Evolutionary conservation across 148 eudicot species (phyloP).

Genomic region (Diospyros kaki): DNA sequence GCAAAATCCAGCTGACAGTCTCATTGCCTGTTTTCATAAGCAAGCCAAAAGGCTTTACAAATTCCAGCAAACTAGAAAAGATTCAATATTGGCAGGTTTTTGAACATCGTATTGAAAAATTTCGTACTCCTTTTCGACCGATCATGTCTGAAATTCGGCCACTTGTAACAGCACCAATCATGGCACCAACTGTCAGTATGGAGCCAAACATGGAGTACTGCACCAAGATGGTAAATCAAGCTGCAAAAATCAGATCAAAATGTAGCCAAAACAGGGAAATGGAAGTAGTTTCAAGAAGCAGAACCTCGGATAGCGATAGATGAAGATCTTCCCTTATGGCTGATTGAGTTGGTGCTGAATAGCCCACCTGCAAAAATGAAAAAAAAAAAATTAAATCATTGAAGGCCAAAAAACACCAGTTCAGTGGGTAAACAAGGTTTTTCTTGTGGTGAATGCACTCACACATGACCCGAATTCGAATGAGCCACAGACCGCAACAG

Average conservation of each 20-base stretch:
- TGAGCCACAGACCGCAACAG: constrained; percentile 77
- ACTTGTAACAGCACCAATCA: constrained; percentile 71
- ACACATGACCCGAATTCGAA: constrained; percentile 77
- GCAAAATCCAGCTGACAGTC: constrained; percentile 60
- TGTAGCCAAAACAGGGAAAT: not conserved
- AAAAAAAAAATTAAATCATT: too few species aligned
- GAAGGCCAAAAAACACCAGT: too few species aligned
- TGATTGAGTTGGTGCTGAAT: constrained; percentile 73
- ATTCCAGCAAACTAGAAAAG: too few species aligned
- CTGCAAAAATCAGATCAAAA: not conserved
- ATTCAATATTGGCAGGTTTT: too few species aligned
- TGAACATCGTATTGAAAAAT: not conserved
- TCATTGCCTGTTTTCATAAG: constrained; percentile 58
- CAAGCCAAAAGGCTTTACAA: not conserved
- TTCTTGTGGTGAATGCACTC: constrained; percentile 22
- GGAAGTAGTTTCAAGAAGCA: not conserved
- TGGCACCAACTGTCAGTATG: constrained; percentile 77
- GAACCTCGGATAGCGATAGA: constrained; percentile 57
- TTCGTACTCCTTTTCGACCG: constrained; percentile 74
- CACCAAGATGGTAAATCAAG: not conserved
- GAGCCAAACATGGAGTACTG: constrained; percentile 82
- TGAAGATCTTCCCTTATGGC: constrained; percentile 61
- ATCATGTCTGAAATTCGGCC: constrained; percentile 58
- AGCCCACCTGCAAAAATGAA: constrained; percentile 64
- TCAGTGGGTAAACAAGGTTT: too few species aligned